Evolutionary conservation across 768 basidiomycete species (phyloP).

Genomic region (Rhodotorula taiwanensis): DNA sequence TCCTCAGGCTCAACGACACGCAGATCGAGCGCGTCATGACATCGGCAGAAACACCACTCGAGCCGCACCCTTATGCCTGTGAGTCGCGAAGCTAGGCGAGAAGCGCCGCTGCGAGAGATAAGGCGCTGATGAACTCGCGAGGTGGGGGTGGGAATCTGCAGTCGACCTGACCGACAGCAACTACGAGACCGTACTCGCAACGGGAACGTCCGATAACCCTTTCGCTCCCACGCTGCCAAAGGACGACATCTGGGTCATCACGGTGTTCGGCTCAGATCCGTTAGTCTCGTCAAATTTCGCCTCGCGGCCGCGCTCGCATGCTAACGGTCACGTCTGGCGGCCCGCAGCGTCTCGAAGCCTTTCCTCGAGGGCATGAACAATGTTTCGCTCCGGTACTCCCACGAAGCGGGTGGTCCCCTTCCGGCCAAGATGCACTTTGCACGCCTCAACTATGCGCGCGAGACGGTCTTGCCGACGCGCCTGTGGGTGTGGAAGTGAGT

Average conservation of each 20-base stretch:
- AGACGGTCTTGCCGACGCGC: slow-evolving; percentile 26
- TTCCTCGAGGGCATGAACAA: slow-evolving; percentile 17
- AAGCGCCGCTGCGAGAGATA: no score
- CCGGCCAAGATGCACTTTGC: slow-evolving; percentile 24
- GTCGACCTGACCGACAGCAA: slow-evolving; percentile 33
- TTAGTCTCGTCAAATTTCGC: slow-evolving; percentile 1
- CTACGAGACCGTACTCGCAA: slow-evolving; percentile 15
- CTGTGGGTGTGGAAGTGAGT: slow-evolving; percentile 34
- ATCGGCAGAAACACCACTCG: not conserved
- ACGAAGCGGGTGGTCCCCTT: slow-evolving; percentile 15
- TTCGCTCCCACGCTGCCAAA: slow-evolving; percentile 4
- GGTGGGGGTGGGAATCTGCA: not conserved
- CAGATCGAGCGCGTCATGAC: slow-evolving; percentile 19
- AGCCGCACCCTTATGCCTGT: slow-evolving; percentile 18
- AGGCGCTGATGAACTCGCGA: not conserved
- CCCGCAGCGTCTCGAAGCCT: slow-evolving; percentile 14
- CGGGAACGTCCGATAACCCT: slow-evolving; percentile 20
- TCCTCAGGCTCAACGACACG: slow-evolving; percentile 29
- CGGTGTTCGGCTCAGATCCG: slow-evolving; percentile 25
- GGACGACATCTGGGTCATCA: slow-evolving; percentile 30
- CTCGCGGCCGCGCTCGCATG: not conserved
- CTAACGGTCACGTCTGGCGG: not conserved
- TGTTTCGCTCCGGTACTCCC: slow-evolving; percentile 20
- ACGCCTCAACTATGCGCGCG: slow-evolving; percentile 22
- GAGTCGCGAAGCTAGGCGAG: not conserved